Conservation (phyloP, 2,329 filamentous ascomycete genomes). For the Alternaria sp. region DNA sequence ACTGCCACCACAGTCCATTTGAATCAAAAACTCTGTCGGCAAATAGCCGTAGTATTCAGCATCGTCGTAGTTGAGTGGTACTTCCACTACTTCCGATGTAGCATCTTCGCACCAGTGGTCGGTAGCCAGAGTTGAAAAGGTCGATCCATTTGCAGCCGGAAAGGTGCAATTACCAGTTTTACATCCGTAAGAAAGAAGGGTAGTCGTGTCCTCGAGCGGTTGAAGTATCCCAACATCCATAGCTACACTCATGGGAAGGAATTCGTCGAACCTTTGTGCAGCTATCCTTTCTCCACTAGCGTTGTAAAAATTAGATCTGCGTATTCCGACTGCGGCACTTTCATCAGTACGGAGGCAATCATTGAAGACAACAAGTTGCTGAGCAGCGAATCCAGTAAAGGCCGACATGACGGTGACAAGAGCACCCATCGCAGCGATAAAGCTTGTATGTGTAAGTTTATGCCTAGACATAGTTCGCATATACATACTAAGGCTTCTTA, state of each 20-base stretch:
- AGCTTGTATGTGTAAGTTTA: conserved; percentile 6
- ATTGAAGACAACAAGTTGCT: conserved; percentile 18
- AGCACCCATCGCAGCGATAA: conserved; percentile 15
- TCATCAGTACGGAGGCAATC: too few species aligned
- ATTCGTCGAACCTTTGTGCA: background rate
- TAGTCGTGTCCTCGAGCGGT: conserved; percentile 12
- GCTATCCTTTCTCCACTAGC: too few species aligned
- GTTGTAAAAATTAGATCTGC: too few species aligned
- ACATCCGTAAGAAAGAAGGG: conserved; percentile 14
- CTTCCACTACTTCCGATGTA: conserved; percentile 4
- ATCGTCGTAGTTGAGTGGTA: background rate
- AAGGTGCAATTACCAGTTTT: conserved; percentile 23
- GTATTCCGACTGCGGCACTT: too few species aligned
- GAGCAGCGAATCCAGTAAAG: conserved; percentile 14
- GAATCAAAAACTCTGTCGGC: too few species aligned
- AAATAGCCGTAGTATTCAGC: background rate
- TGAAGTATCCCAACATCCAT: conserved; percentile 17
- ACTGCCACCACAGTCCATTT: too few species aligned
- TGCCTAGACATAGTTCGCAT: background rate
- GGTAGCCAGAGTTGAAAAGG: conserved; percentile 17
- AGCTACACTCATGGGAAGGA: conserved; percentile 11
- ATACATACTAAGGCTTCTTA: too few species aligned
- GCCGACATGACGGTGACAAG: conserved; percentile 12
- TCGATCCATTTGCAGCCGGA: background rate
- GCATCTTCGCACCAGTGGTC: conserved; percentile 9